These are phyloP conservation scores for Vinca minor DNA, from an alignment of 257 asterid genomes.

Conservation along the genomic window DNA sequence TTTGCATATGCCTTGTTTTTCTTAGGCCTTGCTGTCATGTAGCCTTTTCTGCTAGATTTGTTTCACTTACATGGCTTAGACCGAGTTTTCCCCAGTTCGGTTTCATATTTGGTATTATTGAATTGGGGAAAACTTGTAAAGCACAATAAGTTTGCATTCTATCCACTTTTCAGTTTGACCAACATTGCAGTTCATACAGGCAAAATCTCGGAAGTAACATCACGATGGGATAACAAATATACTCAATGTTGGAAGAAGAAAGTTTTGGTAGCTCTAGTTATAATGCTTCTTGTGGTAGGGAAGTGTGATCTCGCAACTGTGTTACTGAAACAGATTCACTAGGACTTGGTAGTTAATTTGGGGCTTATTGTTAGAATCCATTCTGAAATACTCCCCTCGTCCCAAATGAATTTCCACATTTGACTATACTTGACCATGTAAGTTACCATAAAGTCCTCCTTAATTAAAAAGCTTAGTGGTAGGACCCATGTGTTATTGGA, in stretches of 20 bases:
- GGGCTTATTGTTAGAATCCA: background rate
- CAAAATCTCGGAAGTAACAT: background rate
- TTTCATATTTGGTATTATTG: background rate
- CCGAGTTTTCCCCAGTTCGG: background rate
- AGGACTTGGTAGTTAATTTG: background rate
- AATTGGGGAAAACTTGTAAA: too few relatives aligned
- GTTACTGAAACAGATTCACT: background rate
- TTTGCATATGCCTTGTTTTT: background rate
- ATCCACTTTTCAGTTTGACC: background rate
- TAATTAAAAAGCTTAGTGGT: too few relatives aligned
- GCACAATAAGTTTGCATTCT: too few relatives aligned
- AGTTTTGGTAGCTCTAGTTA: background rate
- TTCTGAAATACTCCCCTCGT: too few relatives aligned
- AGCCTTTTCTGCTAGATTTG: background rate
- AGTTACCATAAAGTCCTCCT: too few relatives aligned
- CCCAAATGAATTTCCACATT: too few relatives aligned
- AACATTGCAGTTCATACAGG: background rate
- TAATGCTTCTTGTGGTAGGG: background rate
- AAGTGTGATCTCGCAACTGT: background rate
- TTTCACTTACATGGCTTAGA: background rate
- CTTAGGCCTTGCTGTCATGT: background rate
- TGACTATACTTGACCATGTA: too few relatives aligned
- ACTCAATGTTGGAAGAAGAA: too few relatives aligned
- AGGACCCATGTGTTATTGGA: too few relatives aligned
- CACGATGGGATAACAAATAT: background rate